phyloP scores from a whole-genome alignment of 768 basidiomycete genomes.

The Lentinula sp. region DNA sequence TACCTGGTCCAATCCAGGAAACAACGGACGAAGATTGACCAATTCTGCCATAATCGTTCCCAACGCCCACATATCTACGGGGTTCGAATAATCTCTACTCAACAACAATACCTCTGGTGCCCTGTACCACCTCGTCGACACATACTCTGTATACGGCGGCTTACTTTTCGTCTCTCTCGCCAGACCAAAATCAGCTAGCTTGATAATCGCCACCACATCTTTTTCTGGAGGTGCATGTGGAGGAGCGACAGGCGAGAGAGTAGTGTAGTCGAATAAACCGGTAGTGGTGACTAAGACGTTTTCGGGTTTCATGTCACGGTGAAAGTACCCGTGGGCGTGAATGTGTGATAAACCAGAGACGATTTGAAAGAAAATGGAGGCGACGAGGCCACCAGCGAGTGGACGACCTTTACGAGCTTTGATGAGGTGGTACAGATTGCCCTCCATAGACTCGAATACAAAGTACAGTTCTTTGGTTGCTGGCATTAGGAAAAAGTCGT shows the following conservation, averaged over 20 bases:
- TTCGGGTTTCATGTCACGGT: slow-evolving; percentile 99
- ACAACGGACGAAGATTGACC: slow-evolving; percentile 90
- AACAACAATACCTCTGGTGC: slow-evolving; percentile 94
- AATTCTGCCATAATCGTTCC: slow-evolving; percentile 98
- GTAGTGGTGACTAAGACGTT: slow-evolving; percentile 98
- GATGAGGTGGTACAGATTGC: slow-evolving; percentile 98
- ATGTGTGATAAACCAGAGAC: slow-evolving; percentile 89
- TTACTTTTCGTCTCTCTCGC: slow-evolving; percentile 82
- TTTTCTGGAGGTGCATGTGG: slow-evolving; percentile 69
- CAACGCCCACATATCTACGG: slow-evolving; percentile 99
- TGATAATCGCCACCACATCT: slow-evolving; percentile 95
- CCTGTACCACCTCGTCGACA: slow-evolving; percentile 99
- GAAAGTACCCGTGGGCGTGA: slow-evolving; percentile 90
- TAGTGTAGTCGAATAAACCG: slow-evolving; percentile 86
- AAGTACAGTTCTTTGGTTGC: slow-evolving; percentile 95
- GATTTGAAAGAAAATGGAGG: slow-evolving; percentile 92
- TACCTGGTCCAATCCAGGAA: slow-evolving; percentile 88
- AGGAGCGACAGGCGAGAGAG: slow-evolving; percentile 64
- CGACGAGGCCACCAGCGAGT: slow-evolving; percentile 94
- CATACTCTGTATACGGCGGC: slow-evolving; percentile 98
- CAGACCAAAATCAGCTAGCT: slow-evolving; percentile 97
- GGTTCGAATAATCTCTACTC: slow-evolving; percentile 90
- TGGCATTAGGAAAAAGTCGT: slow-evolving; percentile 98
- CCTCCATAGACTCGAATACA: slow-evolving; percentile 99
- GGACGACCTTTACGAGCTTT: slow-evolving; percentile 93